Base-by-base conservation (phyloP, 1,284 basidiomycete species). In the Microstroma glucosiphilum region DNA sequence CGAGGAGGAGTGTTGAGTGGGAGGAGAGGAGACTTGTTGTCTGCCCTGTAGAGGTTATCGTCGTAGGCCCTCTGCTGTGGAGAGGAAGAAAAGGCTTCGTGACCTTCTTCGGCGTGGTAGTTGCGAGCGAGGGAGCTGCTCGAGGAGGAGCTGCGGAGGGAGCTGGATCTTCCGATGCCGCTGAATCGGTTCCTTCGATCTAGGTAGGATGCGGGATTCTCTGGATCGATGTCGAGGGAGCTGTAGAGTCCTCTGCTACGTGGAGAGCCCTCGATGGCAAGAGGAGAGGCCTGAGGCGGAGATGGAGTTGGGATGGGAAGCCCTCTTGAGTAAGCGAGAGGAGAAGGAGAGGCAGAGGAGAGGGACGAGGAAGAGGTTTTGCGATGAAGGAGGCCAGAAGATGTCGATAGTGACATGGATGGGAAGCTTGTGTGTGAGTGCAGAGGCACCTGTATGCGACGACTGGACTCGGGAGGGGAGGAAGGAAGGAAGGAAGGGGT, bases 61-160 rank as follows among this genome's bases (percentile, higher is more conserved):
- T 48, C 46, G 30, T 48, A 23, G 11, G 46, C 23, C 46, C 46
- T 23, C n/a, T 48, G 46, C 46, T 37, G 46, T n/a, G 46, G 46
- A 6, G 46, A 23, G 23, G 46, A 48, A 48, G 46, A 48, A 23
- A 48, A 48, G 23, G 46, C 46, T 23, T 48, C n/a, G 46, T 48
- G 46, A 48, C 23, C 23, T n/a, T n/a, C 46, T n/a, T 48, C n/a
- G n/a, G 46, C 23, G 46, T 48, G 46, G 46, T 48, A 48, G 46
- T 48, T 48, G 46, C 23, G 17, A 23, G n/a, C n/a, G n/a, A 48
- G 46, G n/a, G 46, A 48, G 46, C 46, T 48, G n/a, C n/a, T n/a
- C 4, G 46, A 48, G 7, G 46, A 48, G 46, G 23, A n/a, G 11
- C 46, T n/a, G n/a, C n/a, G 46, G 46, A 23, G n/a, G n/a, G 46